Conservation (phyloP, 2,329 filamentous ascomycete genomes). For the Daldinia sp. region DNA sequence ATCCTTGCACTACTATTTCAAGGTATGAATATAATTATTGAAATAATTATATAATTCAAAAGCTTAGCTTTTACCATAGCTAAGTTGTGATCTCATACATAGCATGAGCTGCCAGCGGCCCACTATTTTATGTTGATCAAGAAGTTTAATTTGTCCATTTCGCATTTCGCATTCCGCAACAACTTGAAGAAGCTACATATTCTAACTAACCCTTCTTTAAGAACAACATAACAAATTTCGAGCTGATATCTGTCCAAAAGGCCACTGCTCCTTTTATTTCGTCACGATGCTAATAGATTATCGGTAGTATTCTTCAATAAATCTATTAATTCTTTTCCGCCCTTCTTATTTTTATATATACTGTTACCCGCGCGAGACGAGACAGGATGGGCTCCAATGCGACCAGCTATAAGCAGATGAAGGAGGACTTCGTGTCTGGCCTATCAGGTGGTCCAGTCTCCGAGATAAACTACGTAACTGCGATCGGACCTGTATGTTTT, state of each 20-base stretch:
- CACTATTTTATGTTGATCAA: background rate
- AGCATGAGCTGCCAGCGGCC: background rate
- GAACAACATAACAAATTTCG: slow-evolving; percentile 31
- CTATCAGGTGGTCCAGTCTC: slow-evolving; percentile 81
- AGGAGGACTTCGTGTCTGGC: slow-evolving; percentile 95
- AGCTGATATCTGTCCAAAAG: slow-evolving; percentile 34
- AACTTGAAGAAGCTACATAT: slow-evolving; percentile 6
- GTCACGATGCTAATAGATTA: slow-evolving; percentile 17
- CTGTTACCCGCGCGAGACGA: background rate
- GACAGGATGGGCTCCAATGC: slow-evolving; percentile 48
- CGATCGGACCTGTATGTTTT: slow-evolving; percentile 79
- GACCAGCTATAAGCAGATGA: slow-evolving; percentile 83
- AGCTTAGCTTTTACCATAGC: background rate
- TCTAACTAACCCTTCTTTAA: background rate
- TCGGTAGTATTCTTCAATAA: slow-evolving; percentile 1
- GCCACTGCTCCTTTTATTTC: background rate
- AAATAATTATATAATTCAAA: background rate
- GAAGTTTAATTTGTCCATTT: slow-evolving; percentile 2
- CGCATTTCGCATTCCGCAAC: background rate
- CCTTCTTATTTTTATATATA: background rate
- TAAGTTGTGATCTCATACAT: slow-evolving; percentile 3
- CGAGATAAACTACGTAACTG: slow-evolving; percentile 88
- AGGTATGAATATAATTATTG: too few relatives aligned
- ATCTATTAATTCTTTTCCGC: background rate
- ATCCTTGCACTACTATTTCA: too few relatives aligned